Base-by-base conservation (phyloP, 257 asterid species). In the Solanum piurae region DNA sequence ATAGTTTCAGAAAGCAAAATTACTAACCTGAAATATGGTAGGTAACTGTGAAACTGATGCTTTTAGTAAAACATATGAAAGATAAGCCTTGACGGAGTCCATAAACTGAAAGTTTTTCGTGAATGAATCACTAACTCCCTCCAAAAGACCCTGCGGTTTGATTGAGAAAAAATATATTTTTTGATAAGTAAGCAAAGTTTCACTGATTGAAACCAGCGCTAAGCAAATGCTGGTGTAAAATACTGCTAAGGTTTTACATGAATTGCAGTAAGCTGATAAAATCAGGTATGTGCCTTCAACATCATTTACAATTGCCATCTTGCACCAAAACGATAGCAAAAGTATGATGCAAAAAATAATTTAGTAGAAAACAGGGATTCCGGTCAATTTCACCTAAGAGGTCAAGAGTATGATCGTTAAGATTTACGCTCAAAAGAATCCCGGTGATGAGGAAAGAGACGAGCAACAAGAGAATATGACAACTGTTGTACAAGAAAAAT, bases 41-140 rank as follows among this genome's bases (percentile, higher is more conserved):
- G 95, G 92, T 87, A 98, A 91, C 40, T 84, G 96, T 40, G 99
- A 94, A 88, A 96, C 92, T 52, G 99, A 93, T 87, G 99, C 99
- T 87, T 98, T 93, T 89, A 97, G 89, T 91, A 97, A 89, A 87
- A 96, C 93, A 93, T 97, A 94, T 55, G 99, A 95, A 92, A 97
- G 99, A 90, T 96, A 96, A 89, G 98, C 98, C 92, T 95, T 96
- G 89, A 96, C 93, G 7, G 95, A 97, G 93, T 96, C 98, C 86
- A 97, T 93, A 88, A 97, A 97, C 82, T 92, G 93, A 87, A 94
- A 94, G 74, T 95, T 93, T 90, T 95, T 96, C 18, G 98, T 94
- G 92, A 97, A 94, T 82, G 95, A 91, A 89, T 91, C 68, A 87
- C 96, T 92, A 91, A 93, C 95, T 73, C 98, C 97, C 91, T 97